Conservation (phyloP, 2,329 filamentous ascomycete species). For the Ophiostoma quercus region DNA sequence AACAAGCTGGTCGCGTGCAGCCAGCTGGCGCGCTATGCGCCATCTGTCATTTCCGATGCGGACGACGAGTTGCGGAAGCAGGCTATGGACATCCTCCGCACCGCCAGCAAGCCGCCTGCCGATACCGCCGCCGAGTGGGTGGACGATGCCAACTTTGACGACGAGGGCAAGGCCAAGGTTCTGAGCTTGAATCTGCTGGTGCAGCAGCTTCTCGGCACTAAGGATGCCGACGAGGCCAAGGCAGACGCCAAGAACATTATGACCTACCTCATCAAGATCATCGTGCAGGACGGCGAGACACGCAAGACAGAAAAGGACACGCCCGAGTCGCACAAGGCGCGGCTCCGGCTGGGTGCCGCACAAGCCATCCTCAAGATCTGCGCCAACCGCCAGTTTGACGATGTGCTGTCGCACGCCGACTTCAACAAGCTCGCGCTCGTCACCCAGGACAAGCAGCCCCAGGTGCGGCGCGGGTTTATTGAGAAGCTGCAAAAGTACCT, state of each 20-base stretch:
- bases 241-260: slow-evolving; percentile 54
- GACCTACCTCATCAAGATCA: slow-evolving; percentile 69
- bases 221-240: slow-evolving; percentile 49
- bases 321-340: slow-evolving; percentile 69
- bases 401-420: slow-evolving; percentile 62
- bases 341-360: slow-evolving; percentile 76
- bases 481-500: slow-evolving; percentile 88
- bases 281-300: slow-evolving; percentile 59
- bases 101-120: slow-evolving; percentile 40
- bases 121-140: slow-evolving; percentile 57
- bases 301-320: slow-evolving; percentile 57
- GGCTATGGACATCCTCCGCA: slow-evolving; percentile 67
- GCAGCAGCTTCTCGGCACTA: slow-evolving; percentile 67
- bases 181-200: slow-evolving; percentile 80
- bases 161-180: slow-evolving; percentile 77
- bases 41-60: slow-evolving; percentile 65
- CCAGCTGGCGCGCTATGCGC: slow-evolving; percentile 70
- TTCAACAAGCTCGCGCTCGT: slow-evolving; percentile 81
- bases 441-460: slow-evolving; percentile 67
- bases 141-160: slow-evolving; percentile 61
- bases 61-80: slow-evolving; percentile 76
- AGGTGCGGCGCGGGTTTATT: slow-evolving; percentile 74
- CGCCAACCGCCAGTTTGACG: slow-evolving; percentile 68
- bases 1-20: slow-evolving; percentile 66
- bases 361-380: slow-evolving; percentile 81